A percentile compares a stretch with the other conserved stretches of the same genome.
Evolutionary conservation across 305 asterid species (phyloP).

Genomic region (Fraxinus ornus): DNA sequence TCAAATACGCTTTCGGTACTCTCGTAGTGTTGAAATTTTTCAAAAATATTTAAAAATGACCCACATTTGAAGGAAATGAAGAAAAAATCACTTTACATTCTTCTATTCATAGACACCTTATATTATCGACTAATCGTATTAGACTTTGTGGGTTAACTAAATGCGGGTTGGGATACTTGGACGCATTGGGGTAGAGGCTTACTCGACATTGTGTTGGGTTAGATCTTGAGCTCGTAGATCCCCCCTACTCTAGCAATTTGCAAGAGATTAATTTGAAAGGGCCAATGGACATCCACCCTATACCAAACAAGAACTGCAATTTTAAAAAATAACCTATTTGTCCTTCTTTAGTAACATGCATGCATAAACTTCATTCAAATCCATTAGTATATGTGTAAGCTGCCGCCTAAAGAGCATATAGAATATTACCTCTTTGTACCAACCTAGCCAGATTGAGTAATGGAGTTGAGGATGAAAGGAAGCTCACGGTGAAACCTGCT

Average conservation of each 20-base stretch:
- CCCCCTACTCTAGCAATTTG: background rate
- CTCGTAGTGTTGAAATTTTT: background rate
- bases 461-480: background rate
- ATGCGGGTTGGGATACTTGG: background rate
- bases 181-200: background rate
- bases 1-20: background rate
- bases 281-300: background rate
- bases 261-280: background rate
- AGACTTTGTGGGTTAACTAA: background rate
- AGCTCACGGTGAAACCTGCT: background rate
- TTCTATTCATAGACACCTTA: background rate
- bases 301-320: background rate
- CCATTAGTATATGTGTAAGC: background rate
- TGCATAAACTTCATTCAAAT: constrained; percentile 1
- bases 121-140: background rate
- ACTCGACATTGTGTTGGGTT: background rate
- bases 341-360: constrained; percentile 6
- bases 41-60: background rate
- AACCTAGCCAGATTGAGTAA: background rate
- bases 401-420: constrained; percentile 27
- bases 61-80: background rate
- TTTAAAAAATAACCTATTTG: background rate
- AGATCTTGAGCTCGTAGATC: background rate
- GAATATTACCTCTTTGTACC: background rate
- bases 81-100: background rate